Base-by-base conservation (phyloP, 306 rosid genomes). In the Hippophae rhamnoides region DNA sequence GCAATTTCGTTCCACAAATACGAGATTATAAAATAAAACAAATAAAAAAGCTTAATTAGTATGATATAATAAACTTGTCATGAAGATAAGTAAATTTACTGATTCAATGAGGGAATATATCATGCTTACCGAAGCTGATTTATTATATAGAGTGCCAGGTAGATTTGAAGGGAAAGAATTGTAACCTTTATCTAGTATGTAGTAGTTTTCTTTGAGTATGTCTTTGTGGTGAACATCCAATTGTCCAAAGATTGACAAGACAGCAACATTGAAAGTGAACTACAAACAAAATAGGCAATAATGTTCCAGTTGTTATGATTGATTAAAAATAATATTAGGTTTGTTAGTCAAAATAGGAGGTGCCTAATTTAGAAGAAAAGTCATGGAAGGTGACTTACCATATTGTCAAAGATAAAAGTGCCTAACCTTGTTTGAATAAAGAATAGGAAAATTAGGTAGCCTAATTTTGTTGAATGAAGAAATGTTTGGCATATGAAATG, bases 151-250 rank as follows among this genome's bases (percentile, higher is more conserved):
- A 42, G 60, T 42, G 44, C 69, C 69, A 3, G 61, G 69, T 38
- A 70, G 25, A 25, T 10, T 63, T 57, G 58, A 26, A 10, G 75
- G 65, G 40, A 63, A 63, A 43, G 64, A 63, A 70, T 57, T 70
- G 54, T 63, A 70, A 14, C 75, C 75, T 46, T 70, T 70, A 59
- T 63, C 75, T n/a, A 70, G 46, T 26, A 5, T 27, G 49, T 31
- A 13, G 60, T 70, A 63, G 41, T 63, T 63, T 51, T 70, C 27
- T 55, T 58, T 57, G 25, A 63, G 58, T 53, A 5, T 10, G 43
- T 70, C 64, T 41, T 57, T 70, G 62, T 63, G 7, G 40, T 41
- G 38, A 57, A 41, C 44, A 7, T 70, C 45, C 60, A 62, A 25
- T 14, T 41, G 56, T 46, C 69, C 75, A 23, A 70, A 63, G 44